A percentile compares a stretch with the other conserved stretches of the same genome.
Conservation (phyloP, 345 rosid species). For the Fremontodendron californicum region DNA sequence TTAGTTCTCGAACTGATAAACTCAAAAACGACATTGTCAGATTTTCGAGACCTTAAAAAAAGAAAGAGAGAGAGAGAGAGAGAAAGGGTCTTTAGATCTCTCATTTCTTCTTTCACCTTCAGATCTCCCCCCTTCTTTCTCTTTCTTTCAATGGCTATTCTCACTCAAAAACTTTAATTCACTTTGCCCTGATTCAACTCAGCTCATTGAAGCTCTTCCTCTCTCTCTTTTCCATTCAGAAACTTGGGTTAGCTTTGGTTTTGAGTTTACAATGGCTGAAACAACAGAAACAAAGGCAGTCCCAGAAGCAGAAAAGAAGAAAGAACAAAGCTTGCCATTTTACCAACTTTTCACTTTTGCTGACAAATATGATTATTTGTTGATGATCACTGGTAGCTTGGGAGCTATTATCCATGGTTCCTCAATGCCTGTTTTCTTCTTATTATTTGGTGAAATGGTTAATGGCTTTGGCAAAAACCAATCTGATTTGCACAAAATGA, state of each 20-base stretch:
- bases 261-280: constrained; percentile 54
- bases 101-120: constrained; percentile 1
- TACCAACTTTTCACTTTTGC: constrained; percentile 91
- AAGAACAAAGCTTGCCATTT: constrained; percentile 91
- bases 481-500: constrained; percentile 80
- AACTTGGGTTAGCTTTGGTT: constrained; percentile 7
- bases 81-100: constrained; percentile 17
- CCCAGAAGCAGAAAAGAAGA: constrained; percentile 94
- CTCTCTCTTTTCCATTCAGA: background rate
- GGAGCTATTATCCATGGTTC: constrained; percentile 97
- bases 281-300: constrained; percentile 49
- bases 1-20: constrained; percentile 34
- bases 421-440: constrained; percentile 95
- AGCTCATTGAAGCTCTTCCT: background rate
- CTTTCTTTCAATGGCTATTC: constrained; percentile 17
- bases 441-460: constrained; percentile 94
- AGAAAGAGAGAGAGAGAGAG: background rate
- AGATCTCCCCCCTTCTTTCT: constrained; percentile 3
- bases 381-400: constrained; percentile 74
- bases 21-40: constrained; percentile 25
- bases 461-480: constrained; percentile 98
- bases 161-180: constrained; percentile 14
- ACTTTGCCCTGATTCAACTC: background rate
- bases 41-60: constrained; percentile 25
- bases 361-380: constrained; percentile 70